Conservation (phyloP, 345 rosid species). For the Laguncularia racemosa region DNA sequence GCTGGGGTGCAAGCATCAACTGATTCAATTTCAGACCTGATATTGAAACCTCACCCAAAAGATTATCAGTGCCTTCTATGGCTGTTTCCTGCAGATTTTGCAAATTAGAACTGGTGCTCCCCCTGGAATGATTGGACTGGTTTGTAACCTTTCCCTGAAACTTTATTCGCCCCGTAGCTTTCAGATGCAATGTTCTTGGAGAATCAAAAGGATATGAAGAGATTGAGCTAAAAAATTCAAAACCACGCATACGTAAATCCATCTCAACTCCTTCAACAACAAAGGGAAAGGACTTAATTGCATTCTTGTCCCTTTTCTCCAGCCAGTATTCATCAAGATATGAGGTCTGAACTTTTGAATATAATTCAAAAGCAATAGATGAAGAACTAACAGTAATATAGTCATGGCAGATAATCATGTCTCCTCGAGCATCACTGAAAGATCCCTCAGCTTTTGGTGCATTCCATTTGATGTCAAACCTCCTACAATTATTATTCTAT, state of each 20-base stretch:
- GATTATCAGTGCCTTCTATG: slow-evolving; percentile 32
- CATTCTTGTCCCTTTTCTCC: slow-evolving; percentile 30
- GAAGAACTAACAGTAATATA: slow-evolving; percentile 72
- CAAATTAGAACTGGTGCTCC: slow-evolving; percentile 20
- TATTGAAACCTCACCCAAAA: slow-evolving; percentile 75
- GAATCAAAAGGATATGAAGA: slow-evolving; percentile 89
- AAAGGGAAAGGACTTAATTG: slow-evolving; percentile 45
- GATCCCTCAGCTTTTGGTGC: slow-evolving; percentile 99
- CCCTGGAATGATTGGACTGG: slow-evolving; percentile 18
- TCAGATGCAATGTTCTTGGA: slow-evolving; percentile 87
- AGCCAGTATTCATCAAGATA: slow-evolving; percentile 56
- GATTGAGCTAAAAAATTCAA: slow-evolving; percentile 87
- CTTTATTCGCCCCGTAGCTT: slow-evolving; percentile 87
- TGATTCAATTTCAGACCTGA: slow-evolving; percentile 93
- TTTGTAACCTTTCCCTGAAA: slow-evolving; percentile 74
- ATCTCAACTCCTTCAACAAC: slow-evolving; percentile 83
- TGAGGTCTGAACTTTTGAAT: slow-evolving; percentile 65
- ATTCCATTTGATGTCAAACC: slow-evolving; percentile 92
- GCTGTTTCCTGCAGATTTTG: slow-evolving; percentile 21
- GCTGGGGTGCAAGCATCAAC: slow-evolving; percentile 84
- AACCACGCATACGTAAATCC: slow-evolving; percentile 92
- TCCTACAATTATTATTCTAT: slow-evolving; percentile 35
- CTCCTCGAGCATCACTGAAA: slow-evolving; percentile 94
- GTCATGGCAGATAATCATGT: slow-evolving; percentile 86
- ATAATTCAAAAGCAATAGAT: slow-evolving; percentile 80